Evolutionary conservation across 306 rosid genomes (phyloP).

Genomic region (Begonia peltatifolia): DNA sequence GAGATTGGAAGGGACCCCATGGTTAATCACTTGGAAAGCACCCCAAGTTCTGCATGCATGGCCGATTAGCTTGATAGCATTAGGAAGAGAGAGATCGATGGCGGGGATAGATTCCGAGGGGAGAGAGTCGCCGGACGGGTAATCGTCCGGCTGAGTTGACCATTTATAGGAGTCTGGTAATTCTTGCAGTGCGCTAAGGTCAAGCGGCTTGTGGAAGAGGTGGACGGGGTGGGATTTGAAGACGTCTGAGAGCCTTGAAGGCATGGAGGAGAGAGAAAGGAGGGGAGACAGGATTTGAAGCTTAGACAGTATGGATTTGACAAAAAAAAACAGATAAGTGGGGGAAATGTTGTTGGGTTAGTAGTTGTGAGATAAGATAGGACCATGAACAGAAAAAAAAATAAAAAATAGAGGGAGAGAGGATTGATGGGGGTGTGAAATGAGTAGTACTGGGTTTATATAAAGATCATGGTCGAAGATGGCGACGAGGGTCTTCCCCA

Average conservation of each 20-base stretch:
- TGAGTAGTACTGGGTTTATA: conserved; percentile 42
- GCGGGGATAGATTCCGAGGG: conserved; percentile 25
- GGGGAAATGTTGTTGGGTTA: conserved; percentile 2
- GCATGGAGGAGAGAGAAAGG: conserved; percentile 28
- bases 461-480: conserved; percentile 12
- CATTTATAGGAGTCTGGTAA: conserved; percentile 76
- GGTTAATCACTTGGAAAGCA: conserved; percentile 58
- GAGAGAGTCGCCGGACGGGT: conserved; percentile 1
- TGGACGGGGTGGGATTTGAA: conserved; percentile 44
- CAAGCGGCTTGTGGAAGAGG: conserved; percentile 40
- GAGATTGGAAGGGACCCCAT: conserved; percentile 33
- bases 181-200: conserved; percentile 48
- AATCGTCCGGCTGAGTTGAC: conserved; percentile 15
- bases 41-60: conserved; percentile 90
- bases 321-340: too few species aligned
- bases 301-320: neutral
- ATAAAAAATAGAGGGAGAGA: conserved; percentile 14
- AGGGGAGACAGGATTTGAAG: neutral
- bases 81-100: conserved; percentile 53
- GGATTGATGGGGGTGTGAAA: conserved; percentile 10
- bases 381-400: conserved; percentile 19
- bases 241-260: conserved; percentile 53
- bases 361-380: conserved; percentile 13
- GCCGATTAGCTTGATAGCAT: conserved; percentile 36
- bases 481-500: conserved; percentile 31